Evolutionary conservation across 768 basidiomycete genomes (phyloP), one percentile per base, ranked within the genome.

Genomic region (Macrocybe gigantea): DNA sequence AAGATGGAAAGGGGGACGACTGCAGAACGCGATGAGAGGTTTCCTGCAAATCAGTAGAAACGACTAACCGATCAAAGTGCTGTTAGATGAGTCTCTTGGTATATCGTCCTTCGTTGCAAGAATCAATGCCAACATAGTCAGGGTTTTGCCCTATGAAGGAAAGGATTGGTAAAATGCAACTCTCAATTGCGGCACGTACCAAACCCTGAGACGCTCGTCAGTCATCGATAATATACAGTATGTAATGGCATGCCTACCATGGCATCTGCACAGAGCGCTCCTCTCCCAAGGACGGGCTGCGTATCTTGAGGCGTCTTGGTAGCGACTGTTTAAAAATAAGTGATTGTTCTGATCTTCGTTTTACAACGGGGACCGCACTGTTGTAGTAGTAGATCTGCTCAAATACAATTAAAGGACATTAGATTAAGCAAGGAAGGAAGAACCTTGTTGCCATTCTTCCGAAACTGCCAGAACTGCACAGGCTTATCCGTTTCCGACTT

Each of bases 391-490:
- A 87, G 2, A 68, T 47, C 78, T 85, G 41, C n/a, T 37, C 32
- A 43, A 33, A 42, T 36, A 33, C 22, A 30, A 12, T 22, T 31
- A 41, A 38, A 30, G 34, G 43, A 53, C 14, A 14, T 32, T 30
- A 36, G 37, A 39, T 38, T 13, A 35, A 3, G 54, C 70, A 12
- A 22, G 22, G 22, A 22, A 22, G 4, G 22, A 1, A 1, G 22
- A 49, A 82, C 88, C 70, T 85, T 81, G 42, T 60, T 58, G 0
- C 70, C 74, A 30, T 63, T 69, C 58, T 77, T 83, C 56, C 67
- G 77, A 30, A 83, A 63, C 57, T 90, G 83, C 93, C 93, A 96
- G 57, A 96, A 93, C 62, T 95, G 93, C 1, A 92, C 87, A 0
- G 90, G 85, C 33, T 73, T 76, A 49, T 93, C 91, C 0, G 63